Conservation (phyloP, 768 basidiomycete genomes). For the Termitomyces sp. region DNA sequence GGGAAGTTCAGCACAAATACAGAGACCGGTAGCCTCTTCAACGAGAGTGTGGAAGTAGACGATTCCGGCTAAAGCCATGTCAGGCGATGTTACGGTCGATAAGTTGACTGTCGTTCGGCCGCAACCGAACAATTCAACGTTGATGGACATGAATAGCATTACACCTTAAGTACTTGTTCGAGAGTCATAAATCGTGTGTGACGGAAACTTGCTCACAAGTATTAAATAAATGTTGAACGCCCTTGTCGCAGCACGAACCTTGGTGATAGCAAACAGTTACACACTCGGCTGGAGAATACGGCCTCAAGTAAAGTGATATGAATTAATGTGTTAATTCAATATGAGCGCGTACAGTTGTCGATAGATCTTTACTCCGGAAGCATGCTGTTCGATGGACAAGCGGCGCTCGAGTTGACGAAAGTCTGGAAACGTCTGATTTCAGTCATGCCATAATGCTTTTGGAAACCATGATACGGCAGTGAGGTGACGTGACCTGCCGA, state of each 20-base stretch:
- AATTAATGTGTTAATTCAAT: neutral
- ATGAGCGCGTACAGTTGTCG: neutral
- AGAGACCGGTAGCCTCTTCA: neutral
- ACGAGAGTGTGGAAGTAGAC: neutral
- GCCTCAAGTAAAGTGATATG: neutral
- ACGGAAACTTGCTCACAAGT: neutral
- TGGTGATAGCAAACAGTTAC: neutral
- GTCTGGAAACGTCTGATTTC: neutral
- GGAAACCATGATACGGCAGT: neutral
- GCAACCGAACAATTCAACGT: neutral
- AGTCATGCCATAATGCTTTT: neutral
- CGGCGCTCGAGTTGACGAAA: neutral
- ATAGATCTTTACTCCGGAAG: neutral
- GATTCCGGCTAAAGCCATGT: neutral
- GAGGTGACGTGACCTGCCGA: neutral
- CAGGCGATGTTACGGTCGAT: neutral
- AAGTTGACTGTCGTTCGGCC: neutral
- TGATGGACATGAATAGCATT: too few species aligned
- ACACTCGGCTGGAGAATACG: neutral
- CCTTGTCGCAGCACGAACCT: neutral
- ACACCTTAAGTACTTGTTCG: neutral
- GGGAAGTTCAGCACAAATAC: slow-evolving; percentile 1
- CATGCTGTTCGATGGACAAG: neutral
- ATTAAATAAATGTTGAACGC: neutral
- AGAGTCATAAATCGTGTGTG: neutral